Conservation (phyloP, 495 filamentous ascomycete species). For the Hypoxylon subgilvum region DNA sequence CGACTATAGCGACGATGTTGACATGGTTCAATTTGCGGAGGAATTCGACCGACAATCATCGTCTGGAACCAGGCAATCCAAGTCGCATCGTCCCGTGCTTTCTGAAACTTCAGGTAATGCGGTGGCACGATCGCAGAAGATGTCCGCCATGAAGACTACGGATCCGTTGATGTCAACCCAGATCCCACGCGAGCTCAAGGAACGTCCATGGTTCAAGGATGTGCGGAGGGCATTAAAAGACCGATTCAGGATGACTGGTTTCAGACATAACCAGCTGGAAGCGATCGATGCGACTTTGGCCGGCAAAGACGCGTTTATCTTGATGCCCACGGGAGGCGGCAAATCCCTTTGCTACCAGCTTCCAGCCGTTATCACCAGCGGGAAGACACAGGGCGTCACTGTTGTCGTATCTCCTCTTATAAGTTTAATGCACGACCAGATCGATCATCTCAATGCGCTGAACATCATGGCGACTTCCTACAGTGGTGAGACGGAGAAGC, state of each 20-base stretch:
- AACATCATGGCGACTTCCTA: constrained; percentile 78
- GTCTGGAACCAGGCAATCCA: constrained; percentile 27
- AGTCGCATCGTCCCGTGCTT: constrained; percentile 40
- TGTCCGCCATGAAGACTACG: constrained; percentile 35
- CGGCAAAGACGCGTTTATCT: constrained; percentile 87
- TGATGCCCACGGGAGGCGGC: constrained; percentile 97
- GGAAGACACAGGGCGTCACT: constrained; percentile 83
- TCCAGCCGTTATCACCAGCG: constrained; percentile 81
- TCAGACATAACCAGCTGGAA: constrained; percentile 90
- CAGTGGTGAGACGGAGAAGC: constrained; percentile 71
- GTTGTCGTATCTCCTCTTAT: constrained; percentile 93
- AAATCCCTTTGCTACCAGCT: constrained; percentile 98
- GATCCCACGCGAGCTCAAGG: constrained; percentile 50
- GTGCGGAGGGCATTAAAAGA: constrained; percentile 77
- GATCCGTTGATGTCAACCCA: constrained; percentile 29
- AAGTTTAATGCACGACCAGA: constrained; percentile 96
- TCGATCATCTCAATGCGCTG: constrained; percentile 74
- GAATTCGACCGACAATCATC: constrained; percentile 57
- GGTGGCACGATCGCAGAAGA: constrained; percentile 38
- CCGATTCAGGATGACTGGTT: constrained; percentile 81
- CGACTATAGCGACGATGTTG: constrained; percentile 70
- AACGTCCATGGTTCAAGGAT: constrained; percentile 80
- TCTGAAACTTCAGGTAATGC: constrained; percentile 49
- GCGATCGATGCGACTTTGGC: constrained; percentile 91
- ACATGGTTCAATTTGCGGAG: constrained; percentile 68